Percentiles rank a stretch among this genome's conserved stretches.
Conservation (phyloP, 202 grass and related monocot genomes). For the Panicum hallii region DNA sequence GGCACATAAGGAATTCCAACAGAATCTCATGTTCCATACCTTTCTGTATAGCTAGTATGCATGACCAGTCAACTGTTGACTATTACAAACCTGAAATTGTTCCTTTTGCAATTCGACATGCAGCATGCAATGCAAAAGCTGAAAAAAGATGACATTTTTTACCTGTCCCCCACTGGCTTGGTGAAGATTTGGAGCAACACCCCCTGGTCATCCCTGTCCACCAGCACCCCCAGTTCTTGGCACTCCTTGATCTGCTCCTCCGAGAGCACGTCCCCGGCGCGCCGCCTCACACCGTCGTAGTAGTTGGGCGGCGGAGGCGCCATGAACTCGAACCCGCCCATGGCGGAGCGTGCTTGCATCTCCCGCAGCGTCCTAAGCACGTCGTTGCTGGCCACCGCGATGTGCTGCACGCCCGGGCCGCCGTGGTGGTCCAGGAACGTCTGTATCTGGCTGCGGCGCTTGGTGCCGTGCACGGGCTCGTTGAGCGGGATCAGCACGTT, state of each 20-base stretch:
- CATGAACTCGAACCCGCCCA: conserved; percentile 91
- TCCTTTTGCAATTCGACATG: conserved; percentile 14
- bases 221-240: conserved; percentile 81
- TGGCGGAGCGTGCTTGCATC: conserved; percentile 65
- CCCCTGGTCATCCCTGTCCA: conserved; percentile 94
- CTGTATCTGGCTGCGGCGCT: conserved; percentile 96
- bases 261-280: conserved; percentile 77
- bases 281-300: conserved; percentile 75
- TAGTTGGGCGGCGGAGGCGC: conserved; percentile 60
- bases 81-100: background rate
- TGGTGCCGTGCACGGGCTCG: conserved; percentile 96
- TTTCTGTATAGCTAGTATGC: background rate
- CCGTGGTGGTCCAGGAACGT: conserved; percentile 93
- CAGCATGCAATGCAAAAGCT: background rate
- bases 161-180: conserved; percentile 96
- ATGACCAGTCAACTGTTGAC: background rate
- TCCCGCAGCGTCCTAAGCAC: conserved; percentile 77
- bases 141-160: conserved; percentile 2
- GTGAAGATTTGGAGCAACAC: conserved; percentile 95
- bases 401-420: conserved; percentile 88
- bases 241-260: conserved; percentile 86
- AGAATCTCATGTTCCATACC: conserved; percentile 4
- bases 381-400: conserved; percentile 72
- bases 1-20: conserved; percentile 7
- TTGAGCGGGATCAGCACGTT: conserved; percentile 78